These are phyloP conservation scores for Torulaspora pretoriensis DNA, from an alignment of 1,139 yeast species.

Conservation along the genomic window DNA sequence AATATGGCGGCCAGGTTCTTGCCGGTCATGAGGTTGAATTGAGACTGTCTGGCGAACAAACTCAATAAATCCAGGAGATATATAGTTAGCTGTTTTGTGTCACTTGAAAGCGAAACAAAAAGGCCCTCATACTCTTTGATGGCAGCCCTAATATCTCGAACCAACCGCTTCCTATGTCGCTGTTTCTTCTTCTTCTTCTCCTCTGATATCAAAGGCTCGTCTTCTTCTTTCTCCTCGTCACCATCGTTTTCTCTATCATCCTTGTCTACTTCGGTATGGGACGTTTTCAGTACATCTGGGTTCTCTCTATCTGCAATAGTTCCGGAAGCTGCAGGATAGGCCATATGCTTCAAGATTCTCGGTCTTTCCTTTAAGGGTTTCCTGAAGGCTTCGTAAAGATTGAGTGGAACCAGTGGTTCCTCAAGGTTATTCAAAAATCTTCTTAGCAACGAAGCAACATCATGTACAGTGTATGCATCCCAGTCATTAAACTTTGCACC, in stretches of 20 bases:
- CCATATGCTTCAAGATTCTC: slow-evolving; percentile 33
- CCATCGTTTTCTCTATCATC: slow-evolving; percentile 20
- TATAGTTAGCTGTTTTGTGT: slow-evolving; percentile 72
- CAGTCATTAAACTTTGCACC: slow-evolving; percentile 76
- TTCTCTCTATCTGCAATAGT: slow-evolving; percentile 26
- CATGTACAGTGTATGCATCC: slow-evolving; percentile 94
- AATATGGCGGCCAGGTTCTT: slow-evolving; percentile 91
- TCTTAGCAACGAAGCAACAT: slow-evolving; percentile 86
- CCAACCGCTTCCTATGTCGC: slow-evolving; percentile 40
- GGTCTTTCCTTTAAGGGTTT: slow-evolving; percentile 55
- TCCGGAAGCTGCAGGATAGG: slow-evolving; percentile 20
- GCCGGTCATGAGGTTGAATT: slow-evolving; percentile 84
- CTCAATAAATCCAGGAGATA: slow-evolving; percentile 84
- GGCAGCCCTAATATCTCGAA: slow-evolving; percentile 63
- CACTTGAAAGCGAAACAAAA: slow-evolving; percentile 45
- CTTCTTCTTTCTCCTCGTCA: slow-evolving; percentile 26
- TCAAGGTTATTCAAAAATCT: slow-evolving; percentile 84
- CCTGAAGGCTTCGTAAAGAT: slow-evolving; percentile 73
- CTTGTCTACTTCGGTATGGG: slow-evolving; percentile 14
- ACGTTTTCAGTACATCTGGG: slow-evolving; percentile 4
- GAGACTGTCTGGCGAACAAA: slow-evolving; percentile 75
- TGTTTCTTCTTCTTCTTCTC: slow-evolving; percentile 37
- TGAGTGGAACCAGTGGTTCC: slow-evolving; percentile 84
- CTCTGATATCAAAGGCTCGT: slow-evolving; percentile 37
- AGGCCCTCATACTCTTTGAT: slow-evolving; percentile 66